These are phyloP conservation scores for Thielaviopsis punctulata DNA, from an alignment of 2,329 filamentous ascomycete genomes.

Conservation along the genomic window DNA sequence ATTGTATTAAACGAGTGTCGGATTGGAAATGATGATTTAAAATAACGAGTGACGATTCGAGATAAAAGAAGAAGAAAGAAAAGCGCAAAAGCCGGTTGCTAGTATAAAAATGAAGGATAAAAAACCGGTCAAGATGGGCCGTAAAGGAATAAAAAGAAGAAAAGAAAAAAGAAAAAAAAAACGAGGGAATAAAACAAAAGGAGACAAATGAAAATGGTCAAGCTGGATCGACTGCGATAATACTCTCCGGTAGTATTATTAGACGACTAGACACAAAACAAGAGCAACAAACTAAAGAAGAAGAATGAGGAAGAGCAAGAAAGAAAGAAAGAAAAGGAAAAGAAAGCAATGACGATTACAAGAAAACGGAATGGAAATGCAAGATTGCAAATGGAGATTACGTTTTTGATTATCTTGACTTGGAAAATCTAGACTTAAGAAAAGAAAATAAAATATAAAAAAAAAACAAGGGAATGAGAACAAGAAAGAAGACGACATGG, in stretches of 20 bases:
- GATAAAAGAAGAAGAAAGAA: not conserved
- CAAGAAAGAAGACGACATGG: too few relatives aligned
- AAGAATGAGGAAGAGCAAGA: slow-evolving; percentile 11
- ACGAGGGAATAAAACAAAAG: not conserved
- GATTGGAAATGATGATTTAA: not conserved
- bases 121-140: slow-evolving; percentile 16
- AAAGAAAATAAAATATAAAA: too few relatives aligned
- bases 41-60: not conserved
- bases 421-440: too few relatives aligned
- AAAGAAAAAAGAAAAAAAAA: slow-evolving; percentile 13
- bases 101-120: slow-evolving; percentile 16
- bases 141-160: slow-evolving; percentile 11
- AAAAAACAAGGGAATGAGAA: too few relatives aligned
- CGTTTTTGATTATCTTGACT: too few relatives aligned
- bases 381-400: not conserved
- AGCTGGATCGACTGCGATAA: not conserved
- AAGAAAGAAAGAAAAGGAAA: slow-evolving; percentile 12
- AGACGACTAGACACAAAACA: not conserved
- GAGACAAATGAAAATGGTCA: not conserved
- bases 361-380: not conserved
- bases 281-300: not conserved
- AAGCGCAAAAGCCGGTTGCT: not conserved
- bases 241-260: slow-evolving; percentile 1
- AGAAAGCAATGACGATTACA: not conserved
- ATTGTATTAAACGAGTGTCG: too few relatives aligned